Conservation (phyloP, 495 filamentous ascomycete species). For the Aspergillus bertholletiae region DNA sequence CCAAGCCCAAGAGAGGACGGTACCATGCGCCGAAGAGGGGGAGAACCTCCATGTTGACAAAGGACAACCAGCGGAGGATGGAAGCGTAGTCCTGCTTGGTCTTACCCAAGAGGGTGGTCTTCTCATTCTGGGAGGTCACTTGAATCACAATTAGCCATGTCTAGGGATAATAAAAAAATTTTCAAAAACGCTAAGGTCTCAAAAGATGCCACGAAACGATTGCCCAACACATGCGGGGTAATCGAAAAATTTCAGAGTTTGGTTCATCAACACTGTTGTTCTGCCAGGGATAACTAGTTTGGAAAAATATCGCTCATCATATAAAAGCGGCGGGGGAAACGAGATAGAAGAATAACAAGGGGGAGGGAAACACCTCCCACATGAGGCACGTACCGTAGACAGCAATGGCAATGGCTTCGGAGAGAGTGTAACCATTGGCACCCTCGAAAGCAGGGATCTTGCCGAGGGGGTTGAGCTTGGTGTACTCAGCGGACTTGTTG, state of each 20-base stretch:
- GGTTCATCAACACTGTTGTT: slow-evolving; percentile 77
- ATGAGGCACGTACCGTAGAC: slow-evolving; percentile 79
- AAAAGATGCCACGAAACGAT: slow-evolving; percentile 9
- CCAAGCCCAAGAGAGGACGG: slow-evolving; percentile 78
- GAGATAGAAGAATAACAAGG: neutral
- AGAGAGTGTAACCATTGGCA: slow-evolving; percentile 83
- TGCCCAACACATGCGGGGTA: slow-evolving; percentile 27
- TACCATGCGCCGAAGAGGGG: slow-evolving; percentile 75
- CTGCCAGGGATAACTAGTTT: slow-evolving; percentile 99
- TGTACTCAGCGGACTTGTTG: slow-evolving; percentile 63
- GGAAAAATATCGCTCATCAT: slow-evolving; percentile 79
- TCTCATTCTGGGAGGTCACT: slow-evolving; percentile 99
- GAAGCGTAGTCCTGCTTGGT: slow-evolving; percentile 99
- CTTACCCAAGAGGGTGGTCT: slow-evolving; percentile 97
- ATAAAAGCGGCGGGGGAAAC: slow-evolving; percentile 15
- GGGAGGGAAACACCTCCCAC: neutral
- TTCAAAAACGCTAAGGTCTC: neutral
- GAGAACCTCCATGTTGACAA: slow-evolving; percentile 81
- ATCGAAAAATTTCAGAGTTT: slow-evolving; percentile 54
- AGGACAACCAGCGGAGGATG: slow-evolving; percentile 96
- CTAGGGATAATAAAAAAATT: neutral
- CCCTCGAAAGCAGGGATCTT: slow-evolving; percentile 92
- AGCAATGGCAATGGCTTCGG: slow-evolving; percentile 89
- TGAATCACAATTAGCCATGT: slow-evolving; percentile 26
- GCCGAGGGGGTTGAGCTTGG: slow-evolving; percentile 80